phyloP scores from a whole-genome alignment of 2,329 filamentous ascomycete genomes.

The Xylariales sp. region DNA sequence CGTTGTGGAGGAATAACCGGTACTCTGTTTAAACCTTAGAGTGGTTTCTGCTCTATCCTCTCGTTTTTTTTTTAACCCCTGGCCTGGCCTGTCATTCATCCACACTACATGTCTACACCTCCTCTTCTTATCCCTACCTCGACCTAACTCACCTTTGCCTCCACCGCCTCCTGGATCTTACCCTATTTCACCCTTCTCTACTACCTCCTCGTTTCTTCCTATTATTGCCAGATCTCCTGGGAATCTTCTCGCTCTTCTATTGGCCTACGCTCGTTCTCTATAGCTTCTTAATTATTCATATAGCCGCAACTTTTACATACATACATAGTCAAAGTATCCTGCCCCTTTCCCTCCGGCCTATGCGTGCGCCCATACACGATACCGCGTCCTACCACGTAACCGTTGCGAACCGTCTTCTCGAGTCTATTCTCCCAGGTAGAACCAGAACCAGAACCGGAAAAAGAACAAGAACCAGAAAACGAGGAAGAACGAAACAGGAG shows the following conservation, averaged over 20 bases:
- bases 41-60: constrained; percentile 41
- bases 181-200: constrained; percentile 50
- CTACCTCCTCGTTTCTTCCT: constrained; percentile 41
- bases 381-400: constrained; percentile 34
- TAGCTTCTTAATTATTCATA: constrained; percentile 51
- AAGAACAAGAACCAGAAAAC: constrained; percentile 17
- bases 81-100: constrained; percentile 43
- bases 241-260: constrained; percentile 46
- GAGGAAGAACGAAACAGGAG: constrained; percentile 31
- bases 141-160: constrained; percentile 35
- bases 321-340: constrained; percentile 37
- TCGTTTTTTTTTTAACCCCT: constrained; percentile 34
- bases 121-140: constrained; percentile 49
- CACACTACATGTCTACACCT: constrained; percentile 36
- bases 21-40: constrained; percentile 39
- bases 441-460: constrained; percentile 18
- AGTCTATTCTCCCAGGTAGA: constrained; percentile 26
- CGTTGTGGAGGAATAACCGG: constrained; percentile 36
- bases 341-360: constrained; percentile 37
- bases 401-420: constrained; percentile 29
- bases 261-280: constrained; percentile 51
- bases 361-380: constrained; percentile 33
- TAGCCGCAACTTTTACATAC: constrained; percentile 38
- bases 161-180: constrained; percentile 47
- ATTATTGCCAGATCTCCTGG: constrained; percentile 39